Evolutionary conservation across 1,284 basidiomycete genomes (phyloP).

Genomic region (Leccinum subfulvum): DNA sequence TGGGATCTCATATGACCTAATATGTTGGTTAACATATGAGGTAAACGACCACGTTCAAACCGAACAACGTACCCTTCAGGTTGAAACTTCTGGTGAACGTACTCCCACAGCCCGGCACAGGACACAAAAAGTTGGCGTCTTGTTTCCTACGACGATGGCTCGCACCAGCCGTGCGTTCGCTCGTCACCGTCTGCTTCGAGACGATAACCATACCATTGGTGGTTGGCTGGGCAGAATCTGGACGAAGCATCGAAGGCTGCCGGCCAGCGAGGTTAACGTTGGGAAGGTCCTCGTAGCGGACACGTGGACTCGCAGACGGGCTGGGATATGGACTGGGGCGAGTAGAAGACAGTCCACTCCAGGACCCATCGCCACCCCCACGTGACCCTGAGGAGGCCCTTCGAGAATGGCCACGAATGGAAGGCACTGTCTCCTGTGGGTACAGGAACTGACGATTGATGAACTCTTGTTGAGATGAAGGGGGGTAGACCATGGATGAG

Average conservation of each 20-base stretch:
- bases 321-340: slow-evolving; percentile 36
- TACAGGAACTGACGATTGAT: slow-evolving; percentile 46
- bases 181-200: slow-evolving; percentile 42
- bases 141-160: slow-evolving; percentile 71
- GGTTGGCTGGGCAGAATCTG: slow-evolving; percentile 17
- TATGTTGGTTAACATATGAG: slow-evolving; percentile 17
- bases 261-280: slow-evolving; percentile 30
- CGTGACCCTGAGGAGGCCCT: slow-evolving; percentile 62
- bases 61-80: slow-evolving; percentile 57
- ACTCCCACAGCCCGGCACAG: slow-evolving; percentile 75
- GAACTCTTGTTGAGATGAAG: slow-evolving; percentile 45
- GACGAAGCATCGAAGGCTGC: slow-evolving; percentile 28
- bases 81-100: slow-evolving; percentile 84
- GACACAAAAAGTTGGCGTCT: slow-evolving; percentile 72
- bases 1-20: slow-evolving; percentile 79
- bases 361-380: slow-evolving; percentile 30
- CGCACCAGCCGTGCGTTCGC: slow-evolving; percentile 70
- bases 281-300: slow-evolving; percentile 34
- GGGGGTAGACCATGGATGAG: slow-evolving; percentile 38
- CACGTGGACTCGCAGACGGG: slow-evolving; percentile 34
- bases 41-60: slow-evolving; percentile 13
- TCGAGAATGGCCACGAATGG: slow-evolving; percentile 52
- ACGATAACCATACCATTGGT: slow-evolving; percentile 26
- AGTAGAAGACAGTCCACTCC: slow-evolving; percentile 34
- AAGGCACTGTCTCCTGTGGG: slow-evolving; percentile 39